These are phyloP conservation scores for Umbelopsis sp. DNA, from an alignment of 371 early-diverging fungal genomes.

Conservation along the genomic window DNA sequence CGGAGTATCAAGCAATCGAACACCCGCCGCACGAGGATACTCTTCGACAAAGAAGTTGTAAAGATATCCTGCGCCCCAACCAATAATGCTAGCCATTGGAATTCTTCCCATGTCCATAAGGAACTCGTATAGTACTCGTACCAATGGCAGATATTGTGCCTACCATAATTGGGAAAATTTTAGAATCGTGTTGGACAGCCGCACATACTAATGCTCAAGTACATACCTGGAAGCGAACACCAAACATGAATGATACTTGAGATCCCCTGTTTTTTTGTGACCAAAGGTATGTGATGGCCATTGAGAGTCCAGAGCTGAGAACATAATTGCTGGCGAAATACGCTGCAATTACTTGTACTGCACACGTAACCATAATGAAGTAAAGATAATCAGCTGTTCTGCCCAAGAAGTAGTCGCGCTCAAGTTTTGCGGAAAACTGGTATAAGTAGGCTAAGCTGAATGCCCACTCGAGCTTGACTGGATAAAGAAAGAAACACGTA, in stretches of 20 bases:
- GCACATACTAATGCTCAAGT: not conserved
- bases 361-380: constrained; percentile 63
- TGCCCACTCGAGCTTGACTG: constrained; percentile 59
- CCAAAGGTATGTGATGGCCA: constrained; percentile 81
- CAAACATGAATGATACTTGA: constrained; percentile 81
- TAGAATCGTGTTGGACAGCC: not conserved
- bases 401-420: constrained; percentile 68
- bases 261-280: constrained; percentile 65
- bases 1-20: constrained; percentile 58
- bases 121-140: constrained; percentile 59
- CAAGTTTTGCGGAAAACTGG: constrained; percentile 73
- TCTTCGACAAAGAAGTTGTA: constrained; percentile 57
- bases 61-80: constrained; percentile 56
- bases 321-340: constrained; percentile 29
- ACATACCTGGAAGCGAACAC: constrained; percentile 77
- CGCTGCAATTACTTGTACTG: constrained; percentile 42
- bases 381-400: constrained; percentile 83
- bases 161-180: constrained; percentile 20
- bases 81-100: constrained; percentile 47
- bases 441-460: constrained; percentile 78
- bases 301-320: constrained; percentile 55
- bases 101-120: constrained; percentile 35
- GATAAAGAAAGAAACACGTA: constrained; percentile 67
- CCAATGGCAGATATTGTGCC: constrained; percentile 79
- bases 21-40: constrained; percentile 65